Percentiles rank a stretch among this genome's conserved stretches.
These are phyloP conservation scores for Pseudocercospora macadamiae DNA, from an alignment of 2,329 filamentous ascomycete genomes.

Conservation along the genomic window DNA sequence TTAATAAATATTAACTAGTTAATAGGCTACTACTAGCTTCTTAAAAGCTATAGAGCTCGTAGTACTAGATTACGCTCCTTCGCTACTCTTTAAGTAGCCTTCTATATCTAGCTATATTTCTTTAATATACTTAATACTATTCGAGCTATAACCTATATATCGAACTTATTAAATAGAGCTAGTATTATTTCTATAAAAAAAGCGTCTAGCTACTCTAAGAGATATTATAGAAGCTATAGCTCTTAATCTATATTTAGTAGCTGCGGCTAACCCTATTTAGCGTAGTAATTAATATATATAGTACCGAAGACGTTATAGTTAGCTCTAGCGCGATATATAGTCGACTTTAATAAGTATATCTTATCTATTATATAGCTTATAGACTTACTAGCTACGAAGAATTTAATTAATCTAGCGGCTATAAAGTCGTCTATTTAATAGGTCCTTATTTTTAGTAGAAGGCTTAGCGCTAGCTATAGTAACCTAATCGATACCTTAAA, in stretches of 20 bases:
- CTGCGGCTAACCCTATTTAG: not conserved
- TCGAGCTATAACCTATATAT: not conserved
- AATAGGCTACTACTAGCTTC: not conserved
- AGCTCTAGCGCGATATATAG: not conserved
- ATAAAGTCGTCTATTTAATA: not conserved
- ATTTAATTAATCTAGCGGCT: not conserved
- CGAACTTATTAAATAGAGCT: not conserved
- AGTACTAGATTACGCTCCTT: slow-evolving; percentile 4
- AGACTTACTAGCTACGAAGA: not conserved
- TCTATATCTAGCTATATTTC: not conserved
- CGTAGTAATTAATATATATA: not conserved
- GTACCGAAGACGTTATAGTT: not conserved
- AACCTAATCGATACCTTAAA: not conserved
- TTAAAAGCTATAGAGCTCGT: not conserved
- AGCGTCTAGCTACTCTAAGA: not conserved
- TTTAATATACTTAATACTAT: not conserved
- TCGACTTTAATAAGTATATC: not conserved
- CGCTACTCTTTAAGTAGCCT: not conserved
- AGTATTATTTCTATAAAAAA: not conserved
- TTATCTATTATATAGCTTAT: not conserved
- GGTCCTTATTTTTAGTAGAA: not conserved
- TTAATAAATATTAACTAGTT: slow-evolving; percentile 5
- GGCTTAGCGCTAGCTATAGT: not conserved
- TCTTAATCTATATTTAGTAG: not conserved
- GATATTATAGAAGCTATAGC: not conserved